A percentile compares a stretch with the other conserved stretches of the same genome.
Evolutionary conservation across 306 rosid genomes (phyloP).

Genomic region (Aeschynomene evenia): DNA sequence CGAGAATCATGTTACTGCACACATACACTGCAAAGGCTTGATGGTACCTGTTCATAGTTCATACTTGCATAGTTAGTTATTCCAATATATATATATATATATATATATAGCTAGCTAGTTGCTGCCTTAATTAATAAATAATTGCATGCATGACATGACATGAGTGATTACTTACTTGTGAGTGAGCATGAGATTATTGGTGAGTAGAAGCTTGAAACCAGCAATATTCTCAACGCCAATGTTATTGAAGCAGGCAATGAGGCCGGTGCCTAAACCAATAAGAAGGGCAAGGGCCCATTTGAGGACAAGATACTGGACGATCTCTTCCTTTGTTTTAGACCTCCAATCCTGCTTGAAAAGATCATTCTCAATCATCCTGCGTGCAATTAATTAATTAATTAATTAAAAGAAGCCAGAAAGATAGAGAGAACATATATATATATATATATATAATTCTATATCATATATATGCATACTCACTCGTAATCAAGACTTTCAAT

Average conservation of each 20-base stretch:
- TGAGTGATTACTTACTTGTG: constrained; percentile 57
- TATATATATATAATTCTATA: too few relatives aligned
- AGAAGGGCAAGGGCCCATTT: constrained; percentile 77
- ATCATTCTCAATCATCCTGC: constrained; percentile 79
- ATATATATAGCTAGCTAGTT: too few relatives aligned
- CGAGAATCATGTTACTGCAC: constrained; percentile 55
- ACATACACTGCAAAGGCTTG: constrained; percentile 56
- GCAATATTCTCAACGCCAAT: constrained; percentile 82
- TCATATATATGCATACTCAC: too few relatives aligned
- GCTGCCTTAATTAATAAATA: too few relatives aligned
- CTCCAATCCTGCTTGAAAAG: constrained; percentile 83
- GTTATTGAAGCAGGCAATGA: constrained; percentile 70
- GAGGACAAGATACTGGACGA: constrained; percentile 53
- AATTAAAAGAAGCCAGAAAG: too few relatives aligned
- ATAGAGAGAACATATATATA: too few relatives aligned
- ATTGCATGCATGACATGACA: too few relatives aligned
- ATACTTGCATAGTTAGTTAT: too few relatives aligned
- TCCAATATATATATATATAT: not conserved
- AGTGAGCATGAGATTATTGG: constrained; percentile 56
- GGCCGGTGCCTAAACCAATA: constrained; percentile 68
- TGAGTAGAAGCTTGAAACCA: constrained; percentile 64
- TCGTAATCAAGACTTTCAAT: constrained; percentile 90
- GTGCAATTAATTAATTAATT: too few relatives aligned
- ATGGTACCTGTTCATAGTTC: constrained; percentile 67
- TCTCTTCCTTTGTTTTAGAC: constrained; percentile 50